phyloP scores from a whole-genome alignment of 2,329 filamentous ascomycete genomes.

The Myriosclerotinia duriaeana region DNA sequence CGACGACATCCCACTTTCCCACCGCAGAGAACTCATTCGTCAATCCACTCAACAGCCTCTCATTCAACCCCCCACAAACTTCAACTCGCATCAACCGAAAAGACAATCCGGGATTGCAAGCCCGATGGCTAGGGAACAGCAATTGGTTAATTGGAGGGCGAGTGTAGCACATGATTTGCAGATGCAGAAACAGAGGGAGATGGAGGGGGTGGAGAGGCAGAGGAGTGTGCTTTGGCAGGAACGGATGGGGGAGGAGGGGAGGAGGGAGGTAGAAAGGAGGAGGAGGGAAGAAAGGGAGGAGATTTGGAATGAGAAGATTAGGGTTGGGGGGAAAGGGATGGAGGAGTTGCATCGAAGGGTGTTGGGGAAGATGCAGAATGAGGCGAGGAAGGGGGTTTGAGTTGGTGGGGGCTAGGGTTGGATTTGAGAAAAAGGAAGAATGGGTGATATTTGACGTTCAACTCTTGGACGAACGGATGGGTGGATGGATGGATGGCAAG shows the following conservation, averaged over 20 bases:
- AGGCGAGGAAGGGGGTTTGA: conserved; percentile 12
- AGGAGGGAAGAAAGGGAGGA: conserved; percentile 60
- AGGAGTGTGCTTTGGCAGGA: conserved; percentile 59
- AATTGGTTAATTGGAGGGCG: conserved; percentile 66
- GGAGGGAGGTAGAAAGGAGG: conserved; percentile 55
- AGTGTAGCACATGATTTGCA: conserved; percentile 64
- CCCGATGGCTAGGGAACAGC: conserved; percentile 52
- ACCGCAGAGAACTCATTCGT: conserved; percentile 62
- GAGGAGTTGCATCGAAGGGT: conserved; percentile 75
- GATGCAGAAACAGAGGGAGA: conserved; percentile 35
- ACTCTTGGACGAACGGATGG: neutral
- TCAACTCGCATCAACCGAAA: conserved; percentile 57
- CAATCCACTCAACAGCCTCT: conserved; percentile 36
- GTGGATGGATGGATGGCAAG: neutral
- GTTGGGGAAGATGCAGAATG: conserved; percentile 47
- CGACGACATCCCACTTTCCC: conserved; percentile 71
- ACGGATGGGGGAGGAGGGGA: conserved; percentile 54
- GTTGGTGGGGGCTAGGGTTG: neutral
- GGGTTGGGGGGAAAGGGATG: conserved; percentile 69
- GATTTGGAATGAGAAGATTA: conserved; percentile 72
- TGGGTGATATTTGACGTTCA: conserved; percentile 3
- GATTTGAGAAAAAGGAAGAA: neutral
- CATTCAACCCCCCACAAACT: conserved; percentile 38
- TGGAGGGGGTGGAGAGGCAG: conserved; percentile 52
- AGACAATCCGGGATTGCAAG: conserved; percentile 48